These are phyloP conservation scores for Suillus weaverae DNA, from an alignment of 768 basidiomycete species.

Conservation along the genomic window DNA sequence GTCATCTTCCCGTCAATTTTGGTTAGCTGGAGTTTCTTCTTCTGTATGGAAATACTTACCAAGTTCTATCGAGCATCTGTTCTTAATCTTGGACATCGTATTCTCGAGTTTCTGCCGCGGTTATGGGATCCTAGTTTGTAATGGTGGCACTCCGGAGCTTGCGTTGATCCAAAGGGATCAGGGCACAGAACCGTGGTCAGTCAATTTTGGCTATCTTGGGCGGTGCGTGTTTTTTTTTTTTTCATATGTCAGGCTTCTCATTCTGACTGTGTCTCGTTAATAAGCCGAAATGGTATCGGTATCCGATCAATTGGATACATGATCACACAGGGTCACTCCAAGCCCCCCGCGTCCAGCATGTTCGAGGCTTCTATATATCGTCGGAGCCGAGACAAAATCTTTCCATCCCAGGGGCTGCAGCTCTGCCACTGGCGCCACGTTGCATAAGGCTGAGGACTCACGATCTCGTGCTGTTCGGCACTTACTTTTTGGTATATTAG, in stretches of 20 bases:
- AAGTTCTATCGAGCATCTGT: not conserved
- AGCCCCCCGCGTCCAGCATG: not conserved
- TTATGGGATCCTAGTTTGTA: not conserved
- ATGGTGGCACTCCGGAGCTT: not conserved
- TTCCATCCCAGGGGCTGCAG: not conserved
- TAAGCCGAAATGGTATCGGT: constrained; percentile 3
- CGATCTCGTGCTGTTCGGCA: not conserved
- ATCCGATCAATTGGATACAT: not conserved
- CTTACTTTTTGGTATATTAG: not conserved
- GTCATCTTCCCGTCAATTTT: not conserved
- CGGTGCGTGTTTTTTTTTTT: not conserved
- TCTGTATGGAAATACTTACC: not conserved
- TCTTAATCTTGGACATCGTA: not conserved
- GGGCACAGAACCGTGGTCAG: not conserved
- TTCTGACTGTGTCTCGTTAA: not conserved
- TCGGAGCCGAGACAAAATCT: constrained; percentile 14
- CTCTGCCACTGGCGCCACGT: not conserved
- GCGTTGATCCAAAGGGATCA: not conserved
- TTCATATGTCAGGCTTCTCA: not conserved
- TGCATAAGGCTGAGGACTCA: not conserved
- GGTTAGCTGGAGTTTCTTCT: not conserved
- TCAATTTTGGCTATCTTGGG: constrained; percentile 4
- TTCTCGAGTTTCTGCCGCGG: not conserved
- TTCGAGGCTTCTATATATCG: not conserved
- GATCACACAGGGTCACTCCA: not conserved